Evolutionary conservation across 805 yeast genomes (phyloP).

Genomic region (Spathaspora girioi): DNA sequence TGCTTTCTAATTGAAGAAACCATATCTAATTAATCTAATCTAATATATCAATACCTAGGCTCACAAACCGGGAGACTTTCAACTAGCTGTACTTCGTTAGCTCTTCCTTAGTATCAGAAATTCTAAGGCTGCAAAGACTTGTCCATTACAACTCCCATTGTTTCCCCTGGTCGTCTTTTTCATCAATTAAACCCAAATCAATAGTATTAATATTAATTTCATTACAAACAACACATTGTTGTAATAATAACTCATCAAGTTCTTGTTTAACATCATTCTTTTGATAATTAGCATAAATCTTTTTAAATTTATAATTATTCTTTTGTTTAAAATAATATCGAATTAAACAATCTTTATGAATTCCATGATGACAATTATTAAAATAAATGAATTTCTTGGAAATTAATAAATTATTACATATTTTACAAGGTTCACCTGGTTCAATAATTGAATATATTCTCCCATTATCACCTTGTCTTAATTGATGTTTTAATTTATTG

Average conservation of each 20-base stretch:
- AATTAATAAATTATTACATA: constrained; percentile 68
- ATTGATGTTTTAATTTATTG: constrained; percentile 55
- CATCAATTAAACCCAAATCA: constrained; percentile 56
- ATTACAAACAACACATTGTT: constrained; percentile 74
- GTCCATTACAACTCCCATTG: constrained; percentile 2
- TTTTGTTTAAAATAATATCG: constrained; percentile 55
- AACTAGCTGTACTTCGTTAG: too few species aligned
- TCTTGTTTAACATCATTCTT: constrained; percentile 36
- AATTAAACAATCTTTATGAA: constrained; percentile 86
- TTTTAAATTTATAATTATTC: constrained; percentile 62
- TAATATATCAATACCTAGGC: too few species aligned
- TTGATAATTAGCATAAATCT: constrained; percentile 54
- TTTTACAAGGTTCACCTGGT: constrained; percentile 78
- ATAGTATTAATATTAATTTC: constrained; percentile 66
- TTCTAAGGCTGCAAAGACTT: background rate
- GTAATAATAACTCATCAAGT: constrained; percentile 56
- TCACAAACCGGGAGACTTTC: too few species aligned
- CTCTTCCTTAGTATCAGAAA: too few species aligned
- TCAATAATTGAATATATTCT: constrained; percentile 63
- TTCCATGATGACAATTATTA: constrained; percentile 82
- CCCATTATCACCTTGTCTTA: constrained; percentile 39
- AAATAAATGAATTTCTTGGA: constrained; percentile 72
- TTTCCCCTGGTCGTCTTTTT: constrained; percentile 1
- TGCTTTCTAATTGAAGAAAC: too few species aligned
- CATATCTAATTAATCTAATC: too few species aligned